Base-by-base conservation (phyloP, 257 asterid genomes). In the Datura wrightii region DNA sequence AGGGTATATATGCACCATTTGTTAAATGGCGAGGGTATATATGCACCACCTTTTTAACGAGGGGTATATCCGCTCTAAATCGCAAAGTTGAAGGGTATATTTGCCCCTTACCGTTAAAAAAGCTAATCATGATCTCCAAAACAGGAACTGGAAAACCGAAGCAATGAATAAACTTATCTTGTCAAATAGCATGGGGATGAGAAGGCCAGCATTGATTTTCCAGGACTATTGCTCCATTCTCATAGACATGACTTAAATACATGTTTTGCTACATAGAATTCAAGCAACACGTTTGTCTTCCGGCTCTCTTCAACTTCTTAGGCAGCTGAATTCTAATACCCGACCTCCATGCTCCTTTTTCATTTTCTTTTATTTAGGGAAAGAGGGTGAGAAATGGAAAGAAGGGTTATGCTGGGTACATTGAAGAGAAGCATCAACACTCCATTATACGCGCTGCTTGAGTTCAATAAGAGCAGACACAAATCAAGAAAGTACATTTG, bases 311-410 rank as follows among this genome's bases (percentile, higher is more conserved):
- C 48, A 66, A 65, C 72, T 65, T 65, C 44, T 65, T 65, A 63
- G 10, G 3, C 5, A 13, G 13, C 50, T 66, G 48, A 66, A 37
- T 14, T 19, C n/a, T 72, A 24, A 46, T 5, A 5, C 58, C 80
- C 44, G 41, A 44, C 80, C 56, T 72, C 58, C 56, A 72, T 44
- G 50, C 18, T 37, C 50, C 76, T 14, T 66, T 36, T 66, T 66
- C 37, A 14, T 66, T 15, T 36, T 66, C 24, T 66, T 66, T 66
- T 66, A 6, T 37, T 37, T 7, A 2, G 3, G 39, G 56, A 71
- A 44, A 71, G 80, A 72, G 80, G 39, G 41, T 72, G 58, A 44
- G n/a, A 72, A 72, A 72, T 72, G 10, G 56, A 72, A 72, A 44
- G 58, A 44, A n/a, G 58, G n/a, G 10, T 71, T 72, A 36, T 24